Evolutionary conservation across 1,139 yeast species (phyloP).

Genomic region (Geotrichum histeridarum): DNA sequence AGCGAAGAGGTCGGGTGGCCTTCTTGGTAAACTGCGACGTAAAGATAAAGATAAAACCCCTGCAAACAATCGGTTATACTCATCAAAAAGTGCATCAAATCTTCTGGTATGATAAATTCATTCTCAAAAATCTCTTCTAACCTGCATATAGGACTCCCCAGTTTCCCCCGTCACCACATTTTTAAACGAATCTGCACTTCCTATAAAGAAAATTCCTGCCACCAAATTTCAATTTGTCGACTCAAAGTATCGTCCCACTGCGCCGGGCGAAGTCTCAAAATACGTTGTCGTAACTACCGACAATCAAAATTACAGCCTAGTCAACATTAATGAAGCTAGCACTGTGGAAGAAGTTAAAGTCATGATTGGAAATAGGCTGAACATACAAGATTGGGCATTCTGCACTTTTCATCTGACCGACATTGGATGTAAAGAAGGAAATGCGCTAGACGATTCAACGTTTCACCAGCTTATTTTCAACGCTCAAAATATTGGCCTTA

Average conservation of each 20-base stretch:
- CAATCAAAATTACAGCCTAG: conserved; percentile 48
- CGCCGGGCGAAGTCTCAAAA: conserved; percentile 23
- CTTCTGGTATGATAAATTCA: conserved; percentile 11
- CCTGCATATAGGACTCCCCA: conserved; percentile 16
- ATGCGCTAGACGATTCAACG: conserved; percentile 48
- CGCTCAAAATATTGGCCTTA: conserved; percentile 5
- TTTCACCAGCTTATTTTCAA: conserved; percentile 38
- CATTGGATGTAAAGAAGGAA: conserved; percentile 60
- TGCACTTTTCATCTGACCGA: conserved; percentile 66
- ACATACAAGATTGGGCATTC: conserved; percentile 41
- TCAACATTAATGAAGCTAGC: conserved; percentile 40
- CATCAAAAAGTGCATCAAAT: conserved; percentile 18
- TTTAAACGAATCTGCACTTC: not conserved
- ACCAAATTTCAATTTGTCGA: conserved; percentile 3
- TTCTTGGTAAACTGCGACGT: conserved; percentile 18
- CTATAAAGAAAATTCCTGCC: not conserved
- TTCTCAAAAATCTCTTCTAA: not conserved
- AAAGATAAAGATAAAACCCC: conserved; percentile 16
- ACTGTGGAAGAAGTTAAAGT: conserved; percentile 39
- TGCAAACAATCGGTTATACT: conserved; percentile 10
- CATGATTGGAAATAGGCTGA: conserved; percentile 41
- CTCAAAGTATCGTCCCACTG: conserved; percentile 10
- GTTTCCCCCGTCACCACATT: conserved; percentile 13
- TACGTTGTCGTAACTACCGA: conserved; percentile 57
- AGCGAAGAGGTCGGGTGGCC: conserved; percentile 16